Percentiles rank a stretch among this genome's conserved stretches.
Evolutionary conservation across 306 rosid genomes (phyloP).

Genomic region (Hippophae tibetana): DNA sequence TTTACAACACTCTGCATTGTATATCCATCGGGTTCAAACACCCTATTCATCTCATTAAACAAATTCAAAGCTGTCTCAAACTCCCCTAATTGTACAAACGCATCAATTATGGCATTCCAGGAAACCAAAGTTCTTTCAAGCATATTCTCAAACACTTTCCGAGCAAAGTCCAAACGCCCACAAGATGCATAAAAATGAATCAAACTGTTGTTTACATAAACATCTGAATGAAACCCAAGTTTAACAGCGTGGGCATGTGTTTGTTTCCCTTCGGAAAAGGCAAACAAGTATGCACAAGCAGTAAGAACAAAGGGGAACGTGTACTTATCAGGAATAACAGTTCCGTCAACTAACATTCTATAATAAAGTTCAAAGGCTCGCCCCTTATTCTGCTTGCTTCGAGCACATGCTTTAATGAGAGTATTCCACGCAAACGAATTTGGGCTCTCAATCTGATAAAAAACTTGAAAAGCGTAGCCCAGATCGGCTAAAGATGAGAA

Average conservation of each 20-base stretch:
- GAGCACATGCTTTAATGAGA: slow-evolving; percentile 57
- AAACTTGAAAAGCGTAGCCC: slow-evolving; percentile 46
- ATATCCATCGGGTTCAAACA: slow-evolving; percentile 57
- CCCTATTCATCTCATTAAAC: slow-evolving; percentile 47
- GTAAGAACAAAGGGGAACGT: slow-evolving; percentile 68
- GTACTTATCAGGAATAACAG: slow-evolving; percentile 39
- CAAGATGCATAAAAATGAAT: slow-evolving; percentile 69
- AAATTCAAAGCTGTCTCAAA: slow-evolving; percentile 41
- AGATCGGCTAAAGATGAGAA: slow-evolving; percentile 31
- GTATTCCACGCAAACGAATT: slow-evolving; percentile 85
- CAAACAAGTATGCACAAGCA: slow-evolving; percentile 61
- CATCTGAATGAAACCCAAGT: slow-evolving; percentile 51
- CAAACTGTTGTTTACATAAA: slow-evolving; percentile 56
- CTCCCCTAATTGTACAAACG: slow-evolving; percentile 37
- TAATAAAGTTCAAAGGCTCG: slow-evolving; percentile 37
- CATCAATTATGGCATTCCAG: slow-evolving; percentile 75
- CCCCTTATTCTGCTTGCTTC: slow-evolving; percentile 31
- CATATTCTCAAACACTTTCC: slow-evolving; percentile 45
- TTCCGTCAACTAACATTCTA: slow-evolving; percentile 38
- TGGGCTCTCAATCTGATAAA: slow-evolving; percentile 35
- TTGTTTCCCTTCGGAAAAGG: slow-evolving; percentile 57
- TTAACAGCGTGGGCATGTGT: slow-evolving; percentile 50
- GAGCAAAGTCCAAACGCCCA: slow-evolving; percentile 49
- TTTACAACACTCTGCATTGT: slow-evolving; percentile 67
- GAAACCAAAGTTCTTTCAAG: slow-evolving; percentile 50